Evolutionary conservation across 495 filamentous ascomycete species (phyloP), one percentile per base, ranked within the genome.

Genomic region (Talaromyces proteolyticus): DNA sequence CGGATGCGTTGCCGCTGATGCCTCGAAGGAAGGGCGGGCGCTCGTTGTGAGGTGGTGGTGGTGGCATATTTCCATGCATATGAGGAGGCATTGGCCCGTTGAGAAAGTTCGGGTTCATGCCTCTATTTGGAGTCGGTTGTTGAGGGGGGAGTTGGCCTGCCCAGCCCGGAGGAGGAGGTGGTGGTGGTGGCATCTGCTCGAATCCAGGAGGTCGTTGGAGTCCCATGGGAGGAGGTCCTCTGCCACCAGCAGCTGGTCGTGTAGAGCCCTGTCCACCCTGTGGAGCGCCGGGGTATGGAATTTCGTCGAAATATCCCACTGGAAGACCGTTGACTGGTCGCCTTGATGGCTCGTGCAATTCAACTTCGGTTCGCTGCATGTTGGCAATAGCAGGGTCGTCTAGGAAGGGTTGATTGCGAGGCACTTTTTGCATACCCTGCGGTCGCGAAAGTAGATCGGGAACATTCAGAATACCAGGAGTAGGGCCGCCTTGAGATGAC

Each of bases 161-260:
- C 67, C 72, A 74, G 43, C 67, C 67, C 1, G 65, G 72, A 43
- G 63, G 68, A 45, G 70, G 70, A 1, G 64, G 70, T 43, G 66
- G 67, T 42, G 64, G 70, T 43, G 66, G 67, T 42, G 69, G 70
- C 56, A 76, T 38, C 47, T 74, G 67, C 19, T 76, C 73, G 37
- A 78, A 66, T 14, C 74, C 74, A 39, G 75, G 76, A 25, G 76
- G 75, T 39, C 73, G 64, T 48, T 70, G 75, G 22, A 72, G 61
- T 10, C 61, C 62, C 65, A 72, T 72, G 0, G 61, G 64, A 23
- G 65, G 64, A 10, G 19, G 49, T 3, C 53, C 55, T 21, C 66
- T 63, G 10, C 64, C 61, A n/a, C 56, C 61, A 21, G 65, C 66
- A 49, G 64, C 67, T 1, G 66, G 69, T 7, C 64, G 68, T 40